These are phyloP conservation scores for Nannochloropsis salina DNA, from an alignment of 108 stramenopile genomes.

Conservation along the genomic window DNA sequence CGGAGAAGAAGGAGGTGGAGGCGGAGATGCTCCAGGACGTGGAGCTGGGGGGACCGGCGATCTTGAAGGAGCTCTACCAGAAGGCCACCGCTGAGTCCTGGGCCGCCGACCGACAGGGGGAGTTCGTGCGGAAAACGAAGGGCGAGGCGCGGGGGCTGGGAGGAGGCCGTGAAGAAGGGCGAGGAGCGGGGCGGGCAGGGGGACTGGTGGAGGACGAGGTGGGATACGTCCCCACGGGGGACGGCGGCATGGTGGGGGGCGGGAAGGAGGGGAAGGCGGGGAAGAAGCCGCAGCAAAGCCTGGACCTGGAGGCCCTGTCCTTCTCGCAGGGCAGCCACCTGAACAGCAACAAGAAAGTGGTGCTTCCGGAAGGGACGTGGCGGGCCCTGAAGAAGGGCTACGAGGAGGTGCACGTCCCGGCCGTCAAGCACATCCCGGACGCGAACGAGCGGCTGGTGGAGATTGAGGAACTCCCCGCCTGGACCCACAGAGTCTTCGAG, in stretches of 20 bases:
- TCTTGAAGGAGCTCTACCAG: conserved; percentile 57
- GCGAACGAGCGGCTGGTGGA: conserved; percentile 66
- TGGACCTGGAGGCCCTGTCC: conserved; percentile 81
- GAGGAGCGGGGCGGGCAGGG: conserved; percentile 30
- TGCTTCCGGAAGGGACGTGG: conserved; percentile 84
- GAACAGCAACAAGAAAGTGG: conserved; percentile 88
- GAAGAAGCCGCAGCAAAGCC: conserved; percentile 41
- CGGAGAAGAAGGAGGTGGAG: conserved; percentile 73
- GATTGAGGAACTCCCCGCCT: conserved; percentile 83
- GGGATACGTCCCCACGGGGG: conserved; percentile 6
- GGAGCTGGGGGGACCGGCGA: conserved; percentile 69
- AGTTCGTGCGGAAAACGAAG: neutral
- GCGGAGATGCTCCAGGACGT: conserved; percentile 63
- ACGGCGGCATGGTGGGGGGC: conserved; percentile 13
- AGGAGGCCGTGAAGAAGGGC: conserved; percentile 55
- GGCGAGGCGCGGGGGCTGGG: conserved; percentile 12
- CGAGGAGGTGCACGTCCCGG: conserved; percentile 99
- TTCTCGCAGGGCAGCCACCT: conserved; percentile 82
- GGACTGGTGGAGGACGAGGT: neutral
- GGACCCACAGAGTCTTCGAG: conserved; percentile 85
- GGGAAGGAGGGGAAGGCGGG: conserved; percentile 32
- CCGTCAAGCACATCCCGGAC: conserved; percentile 67
- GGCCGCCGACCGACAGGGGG: neutral
- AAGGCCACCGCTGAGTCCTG: conserved; percentile 1
- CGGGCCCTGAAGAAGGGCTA: conserved; percentile 77